These are phyloP conservation scores for Letharia lupina DNA, from an alignment of 495 filamentous ascomycete species.

Conservation along the genomic window DNA sequence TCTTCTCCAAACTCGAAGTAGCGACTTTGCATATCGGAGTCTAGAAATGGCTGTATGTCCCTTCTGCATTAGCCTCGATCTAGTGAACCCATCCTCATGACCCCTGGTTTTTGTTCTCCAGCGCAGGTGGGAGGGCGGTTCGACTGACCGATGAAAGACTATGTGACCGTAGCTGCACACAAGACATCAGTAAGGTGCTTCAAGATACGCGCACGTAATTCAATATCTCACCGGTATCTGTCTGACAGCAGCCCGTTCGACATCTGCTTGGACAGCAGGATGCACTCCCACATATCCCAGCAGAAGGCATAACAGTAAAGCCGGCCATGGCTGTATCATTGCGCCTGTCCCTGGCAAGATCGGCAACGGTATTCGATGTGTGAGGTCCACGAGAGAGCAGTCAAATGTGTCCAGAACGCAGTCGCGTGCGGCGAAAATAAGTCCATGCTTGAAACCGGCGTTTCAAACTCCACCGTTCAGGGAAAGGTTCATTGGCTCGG, in stretches of 20 bases:
- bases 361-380: neutral
- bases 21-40: conserved; percentile 96
- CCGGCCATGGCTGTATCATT: conserved; percentile 19
- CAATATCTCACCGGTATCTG: conserved; percentile 44
- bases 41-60: conserved; percentile 72
- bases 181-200: neutral
- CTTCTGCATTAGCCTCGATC: neutral
- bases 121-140: neutral
- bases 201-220: neutral
- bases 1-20: conserved; percentile 99
- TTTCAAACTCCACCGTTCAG: conserved; percentile 5
- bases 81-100: neutral
- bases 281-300: conserved; percentile 19
- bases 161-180: conserved; percentile 63
- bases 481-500: conserved; percentile 7
- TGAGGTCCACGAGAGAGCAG: conserved; percentile 1
- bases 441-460: neutral
- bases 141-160: conserved; percentile 48
- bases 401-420: neutral
- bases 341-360: neutral
- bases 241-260: conserved; percentile 34
- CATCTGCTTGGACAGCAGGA: conserved; percentile 22
- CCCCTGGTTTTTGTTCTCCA: no score
- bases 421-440: conserved; percentile 15
- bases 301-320: conserved; percentile 23